Evolutionary conservation across 805 yeast species (phyloP), one percentile per base, ranked within the genome.

Genomic region (Candida patagonica): DNA sequence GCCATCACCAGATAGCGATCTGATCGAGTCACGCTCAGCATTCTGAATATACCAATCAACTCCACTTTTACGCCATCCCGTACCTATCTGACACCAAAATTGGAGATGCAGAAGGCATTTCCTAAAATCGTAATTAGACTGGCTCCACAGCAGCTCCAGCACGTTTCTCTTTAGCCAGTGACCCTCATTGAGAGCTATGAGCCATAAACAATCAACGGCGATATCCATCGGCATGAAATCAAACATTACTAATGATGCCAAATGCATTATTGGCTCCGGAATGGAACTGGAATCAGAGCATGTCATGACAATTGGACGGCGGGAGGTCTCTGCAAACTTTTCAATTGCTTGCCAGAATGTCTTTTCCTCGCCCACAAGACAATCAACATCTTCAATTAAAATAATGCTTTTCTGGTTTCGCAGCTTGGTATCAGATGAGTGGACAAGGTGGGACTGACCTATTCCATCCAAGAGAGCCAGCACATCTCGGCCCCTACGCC

Each of bases 381-480:
- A 65, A 55, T 89, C 95, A 30, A 83, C 88, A 51, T 89, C 96
- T 50, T 88, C 95, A 42, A 89, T 67, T 25, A 92, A 59, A 3
- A 92, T 78, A 5, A 86, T 63, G 6, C 89, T 87, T 43, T 74
- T 69, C 43, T 71, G 6, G 34, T 33, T 4, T 26, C 10, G 31
- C 30, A 21, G 24, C 21, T 24, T 25, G 25, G 12, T 25, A 12
- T 26, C 20, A n/a, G 37, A 22, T 16, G 45, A 30, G 47, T 80
- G 84, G 1, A 89, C 88, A 35, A 81, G 63, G 44, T 85, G 86
- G 0, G 94, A 81, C 3, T 95, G 88, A 41, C 89, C 77, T 39
- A 87, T 71, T 52, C 94, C 96, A 36, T 71, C 77, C 27, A 89
- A 65, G 23, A 57, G 73, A 20, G 75, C 71, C 38, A 68, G 62